A percentile compares a stretch with the other conserved stretches of the same genome.
Conservation (phyloP, 106 monocot genomes). For the Acorus calamus region DNA sequence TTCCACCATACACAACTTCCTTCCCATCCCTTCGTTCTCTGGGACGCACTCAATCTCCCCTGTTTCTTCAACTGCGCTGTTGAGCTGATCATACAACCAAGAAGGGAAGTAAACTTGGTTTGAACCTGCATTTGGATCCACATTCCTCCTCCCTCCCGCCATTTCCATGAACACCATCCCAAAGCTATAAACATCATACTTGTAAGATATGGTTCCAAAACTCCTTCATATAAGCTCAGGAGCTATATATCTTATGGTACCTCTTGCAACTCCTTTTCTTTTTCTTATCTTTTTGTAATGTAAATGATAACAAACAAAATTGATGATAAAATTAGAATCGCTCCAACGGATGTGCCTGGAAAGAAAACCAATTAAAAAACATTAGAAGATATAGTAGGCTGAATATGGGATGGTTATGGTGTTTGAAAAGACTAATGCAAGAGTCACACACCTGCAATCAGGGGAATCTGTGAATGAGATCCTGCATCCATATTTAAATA, state of each 20-base stretch:
- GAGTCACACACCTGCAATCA: too few relatives aligned
- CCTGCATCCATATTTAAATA: too few relatives aligned
- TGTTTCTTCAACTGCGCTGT: neutral
- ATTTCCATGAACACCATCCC: slow-evolving; percentile 43
- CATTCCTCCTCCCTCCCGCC: slow-evolving; percentile 28
- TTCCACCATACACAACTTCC: slow-evolving; percentile 21
- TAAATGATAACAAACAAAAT: too few relatives aligned
- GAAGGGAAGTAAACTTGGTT: slow-evolving; percentile 32
- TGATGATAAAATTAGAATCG: slow-evolving; percentile 23
- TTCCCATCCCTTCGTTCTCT: slow-evolving; percentile 11
- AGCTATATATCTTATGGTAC: slow-evolving; percentile 40
- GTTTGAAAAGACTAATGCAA: too few relatives aligned
- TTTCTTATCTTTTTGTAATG: slow-evolving; percentile 26
- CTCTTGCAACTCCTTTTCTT: slow-evolving; percentile 16
- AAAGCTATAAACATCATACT: slow-evolving; percentile 46
- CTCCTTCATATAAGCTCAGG: slow-evolving; percentile 35
- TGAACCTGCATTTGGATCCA: slow-evolving; percentile 8
- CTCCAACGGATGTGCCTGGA: too few relatives aligned
- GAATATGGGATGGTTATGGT: too few relatives aligned
- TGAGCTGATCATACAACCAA: slow-evolving; percentile 22
- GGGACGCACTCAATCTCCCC: neutral
- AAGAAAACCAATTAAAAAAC: too few relatives aligned
- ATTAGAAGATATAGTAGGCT: too few relatives aligned
- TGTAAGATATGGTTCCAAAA: slow-evolving; percentile 34
- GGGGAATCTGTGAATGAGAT: too few relatives aligned